phyloP scores from a whole-genome alignment of 2,329 filamentous ascomycete genomes.

The Alternaria triticina region DNA sequence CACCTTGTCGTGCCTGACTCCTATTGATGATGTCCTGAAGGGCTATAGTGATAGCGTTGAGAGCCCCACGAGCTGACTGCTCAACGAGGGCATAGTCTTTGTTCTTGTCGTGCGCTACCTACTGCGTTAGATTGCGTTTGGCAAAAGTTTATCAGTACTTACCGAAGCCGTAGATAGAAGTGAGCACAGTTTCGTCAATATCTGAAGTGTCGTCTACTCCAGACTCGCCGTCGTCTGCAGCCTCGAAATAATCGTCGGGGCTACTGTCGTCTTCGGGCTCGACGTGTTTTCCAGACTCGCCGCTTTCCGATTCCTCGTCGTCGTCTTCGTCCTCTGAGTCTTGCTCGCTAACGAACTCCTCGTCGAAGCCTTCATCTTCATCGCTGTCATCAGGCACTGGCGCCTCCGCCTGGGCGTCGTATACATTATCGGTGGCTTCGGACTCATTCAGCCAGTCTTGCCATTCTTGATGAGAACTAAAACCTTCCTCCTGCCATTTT shows the following conservation, averaged over 20 bases:
- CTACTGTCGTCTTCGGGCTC: not conserved
- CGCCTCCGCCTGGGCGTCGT: not conserved
- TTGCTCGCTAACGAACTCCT: not conserved
- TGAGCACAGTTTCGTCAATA: not conserved
- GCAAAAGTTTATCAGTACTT: not conserved
- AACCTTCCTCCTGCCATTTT: not conserved
- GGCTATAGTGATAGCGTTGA: not conserved
- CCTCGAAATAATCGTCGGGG: not conserved
- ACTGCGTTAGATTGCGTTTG: not conserved
- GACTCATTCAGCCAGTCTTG: not conserved
- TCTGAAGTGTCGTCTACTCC: not conserved
- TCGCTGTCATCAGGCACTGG: not conserved
- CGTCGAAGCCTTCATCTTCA: not conserved
- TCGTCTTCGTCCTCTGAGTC: not conserved
- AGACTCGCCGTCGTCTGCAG: not conserved
- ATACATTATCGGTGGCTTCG: not conserved
- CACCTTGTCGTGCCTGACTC: not conserved
- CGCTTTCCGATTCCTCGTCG: not conserved
- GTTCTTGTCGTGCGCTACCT: not conserved
- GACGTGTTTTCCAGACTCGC: not conserved
- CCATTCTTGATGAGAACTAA: not conserved
- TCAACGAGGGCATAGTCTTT: not conserved
- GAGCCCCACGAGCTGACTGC: not conserved
- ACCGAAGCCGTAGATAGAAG: not conserved
- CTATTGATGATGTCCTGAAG: not conserved